A percentile compares a stretch with the other conserved stretches of the same genome.
These are phyloP conservation scores for Russula ochroleuca DNA, from an alignment of 768 basidiomycete species.

Conservation along the genomic window DNA sequence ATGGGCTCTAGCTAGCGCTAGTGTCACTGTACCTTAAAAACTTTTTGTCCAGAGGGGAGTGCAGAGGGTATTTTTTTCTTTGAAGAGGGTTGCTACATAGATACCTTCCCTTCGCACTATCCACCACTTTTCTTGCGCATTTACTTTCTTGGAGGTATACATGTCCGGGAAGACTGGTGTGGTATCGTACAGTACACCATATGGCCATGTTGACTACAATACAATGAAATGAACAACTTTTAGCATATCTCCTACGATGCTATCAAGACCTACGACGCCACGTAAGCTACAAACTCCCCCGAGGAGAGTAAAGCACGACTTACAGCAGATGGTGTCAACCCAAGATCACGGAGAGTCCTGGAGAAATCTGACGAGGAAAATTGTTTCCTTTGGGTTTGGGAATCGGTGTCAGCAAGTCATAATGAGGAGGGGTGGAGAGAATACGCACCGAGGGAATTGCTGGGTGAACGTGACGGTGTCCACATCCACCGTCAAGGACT, in stretches of 20 bases:
- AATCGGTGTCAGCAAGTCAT: background rate
- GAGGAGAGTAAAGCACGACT: slow-evolving; percentile 28
- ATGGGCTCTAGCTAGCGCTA: background rate
- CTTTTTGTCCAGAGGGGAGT: slow-evolving; percentile 4
- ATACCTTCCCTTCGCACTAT: background rate
- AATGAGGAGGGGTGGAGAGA: background rate
- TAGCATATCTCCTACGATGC: slow-evolving; percentile 14
- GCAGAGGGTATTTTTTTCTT: background rate
- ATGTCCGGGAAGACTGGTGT: background rate
- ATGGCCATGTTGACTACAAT: slow-evolving; percentile 2
- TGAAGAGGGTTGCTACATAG: background rate
- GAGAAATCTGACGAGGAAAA: slow-evolving; percentile 70
- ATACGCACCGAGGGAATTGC: slow-evolving; percentile 75
- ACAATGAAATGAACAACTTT: slow-evolving; percentile 3
- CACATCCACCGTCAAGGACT: slow-evolving; percentile 62
- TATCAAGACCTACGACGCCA: slow-evolving; percentile 21
- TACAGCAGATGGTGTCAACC: slow-evolving; percentile 89
- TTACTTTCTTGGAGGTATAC: slow-evolving; percentile 6
- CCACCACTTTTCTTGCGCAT: background rate
- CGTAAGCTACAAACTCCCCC: background rate
- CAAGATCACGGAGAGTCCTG: slow-evolving; percentile 77
- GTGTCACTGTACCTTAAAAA: background rate
- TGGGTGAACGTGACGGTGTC: slow-evolving; percentile 75
- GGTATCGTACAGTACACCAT: slow-evolving; percentile 14
- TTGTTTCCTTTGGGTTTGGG: slow-evolving; percentile 54